Evolutionary conservation across 2,329 filamentous ascomycete species (phyloP).

Genomic region (Colletotrichum sidae): DNA sequence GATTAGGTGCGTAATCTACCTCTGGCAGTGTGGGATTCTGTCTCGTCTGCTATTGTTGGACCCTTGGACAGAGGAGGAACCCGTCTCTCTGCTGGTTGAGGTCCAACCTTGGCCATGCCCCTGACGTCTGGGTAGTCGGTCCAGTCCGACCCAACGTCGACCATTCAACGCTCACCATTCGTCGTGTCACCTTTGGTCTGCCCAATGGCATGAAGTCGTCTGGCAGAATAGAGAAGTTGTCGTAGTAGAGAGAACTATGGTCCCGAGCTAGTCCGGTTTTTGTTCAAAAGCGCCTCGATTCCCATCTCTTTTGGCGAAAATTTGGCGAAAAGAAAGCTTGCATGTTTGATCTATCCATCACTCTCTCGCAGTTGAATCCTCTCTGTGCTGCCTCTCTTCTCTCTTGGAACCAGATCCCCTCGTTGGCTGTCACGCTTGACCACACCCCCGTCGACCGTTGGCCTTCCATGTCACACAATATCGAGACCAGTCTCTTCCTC

Average conservation of each 20-base stretch:
- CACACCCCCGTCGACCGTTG: too few species aligned
- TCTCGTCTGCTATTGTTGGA: slow-evolving; percentile 22
- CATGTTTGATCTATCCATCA: slow-evolving; percentile 8
- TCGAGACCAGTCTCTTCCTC: background rate
- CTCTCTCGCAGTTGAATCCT: slow-evolving; percentile 6
- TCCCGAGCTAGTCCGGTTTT: slow-evolving; percentile 18
- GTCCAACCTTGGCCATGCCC: slow-evolving; percentile 19
- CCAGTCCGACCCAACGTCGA: background rate
- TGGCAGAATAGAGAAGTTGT: background rate
- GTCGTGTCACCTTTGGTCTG: slow-evolving; percentile 2
- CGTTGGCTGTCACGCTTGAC: background rate
- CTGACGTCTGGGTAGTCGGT: background rate
- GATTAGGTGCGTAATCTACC: slow-evolving; percentile 30
- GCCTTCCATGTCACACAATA: slow-evolving; percentile 13
- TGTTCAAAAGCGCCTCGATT: slow-evolving; percentile 32
- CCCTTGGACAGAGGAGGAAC: background rate
- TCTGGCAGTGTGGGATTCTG: slow-evolving; percentile 11
- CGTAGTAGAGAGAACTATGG: background rate
- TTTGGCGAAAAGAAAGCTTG: background rate
- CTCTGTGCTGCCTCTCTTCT: background rate
- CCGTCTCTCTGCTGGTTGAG: slow-evolving; percentile 21
- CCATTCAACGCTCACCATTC: slow-evolving; percentile 1
- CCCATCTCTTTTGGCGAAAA: slow-evolving; percentile 1
- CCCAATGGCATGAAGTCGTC: background rate
- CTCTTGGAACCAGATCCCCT: background rate